Evolutionary conservation across 257 asterid species (phyloP), one percentile per base, ranked within the genome.

Genomic region (Solanum pinnatisectum): DNA sequence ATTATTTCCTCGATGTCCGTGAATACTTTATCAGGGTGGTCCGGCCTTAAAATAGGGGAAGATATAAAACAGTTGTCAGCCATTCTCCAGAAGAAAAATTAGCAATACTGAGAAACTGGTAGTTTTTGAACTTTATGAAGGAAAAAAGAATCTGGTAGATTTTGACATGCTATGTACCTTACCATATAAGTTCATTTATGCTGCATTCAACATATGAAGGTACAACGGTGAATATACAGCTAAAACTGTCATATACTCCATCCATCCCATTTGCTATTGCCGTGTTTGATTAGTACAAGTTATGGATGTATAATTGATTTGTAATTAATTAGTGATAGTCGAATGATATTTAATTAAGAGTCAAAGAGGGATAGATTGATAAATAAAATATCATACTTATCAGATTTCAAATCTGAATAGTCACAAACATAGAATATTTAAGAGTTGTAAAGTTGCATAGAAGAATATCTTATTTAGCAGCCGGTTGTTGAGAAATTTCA

Each of bases 1-100:
- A 95, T 93, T 81, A 93, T 91, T 67, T 67, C 87, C 88, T 91
- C 92, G 95, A 93, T 92, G 91, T 88, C 56, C 65, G 67, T 70
- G 88, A 92, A 91, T 87, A 90, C 85, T 6, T 86, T 90, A 67
- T 83, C 77, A 78, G 91, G 94, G 84, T 93, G 92, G 83, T 76
- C n/a, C 86, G 89, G 87, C 92, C 96, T 93, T 87, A 85, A 87
- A 89, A 44, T 67, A 32, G 44, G 59, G 39, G 82, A 88, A 42
- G 86, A 91, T 49, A 70, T 27, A 84, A 63, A 87, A 6, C 44
- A 78, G 20, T 84, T 88, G 84, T 36, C 77, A 52, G 84, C 60
- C 52, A 87, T 56, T 52, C 35, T 59, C 35, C 37, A 79, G 27
- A 27, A 78, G 15, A 72, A 46, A 52, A 35, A 52, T 9, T 56